These are phyloP conservation scores for Abelmoschus esculentus DNA, from an alignment of 345 rosid species.

Conservation along the genomic window DNA sequence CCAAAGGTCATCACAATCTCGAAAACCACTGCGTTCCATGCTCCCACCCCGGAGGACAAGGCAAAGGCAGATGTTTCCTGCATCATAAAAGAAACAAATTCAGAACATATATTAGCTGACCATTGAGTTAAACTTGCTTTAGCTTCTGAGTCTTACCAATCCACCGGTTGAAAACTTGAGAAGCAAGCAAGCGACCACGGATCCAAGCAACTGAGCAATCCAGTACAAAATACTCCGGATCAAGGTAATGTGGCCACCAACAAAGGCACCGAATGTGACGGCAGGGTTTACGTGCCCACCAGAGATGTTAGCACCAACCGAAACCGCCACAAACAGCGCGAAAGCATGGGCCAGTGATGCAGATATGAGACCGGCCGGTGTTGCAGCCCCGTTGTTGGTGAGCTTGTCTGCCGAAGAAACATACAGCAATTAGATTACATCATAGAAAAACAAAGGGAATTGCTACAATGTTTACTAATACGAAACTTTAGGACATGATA, in stretches of 20 bases:
- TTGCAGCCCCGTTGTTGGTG: slow-evolving; percentile 36
- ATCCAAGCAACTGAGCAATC: slow-evolving; percentile 52
- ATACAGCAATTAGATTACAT: not conserved
- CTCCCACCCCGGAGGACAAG: slow-evolving; percentile 59
- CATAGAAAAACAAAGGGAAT: not conserved
- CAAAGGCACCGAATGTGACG: slow-evolving; percentile 60
- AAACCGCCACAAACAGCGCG: slow-evolving; percentile 48
- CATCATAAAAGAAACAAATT: slow-evolving; percentile 1
- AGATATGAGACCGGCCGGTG: slow-evolving; percentile 57
- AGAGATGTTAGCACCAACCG: slow-evolving; percentile 65
- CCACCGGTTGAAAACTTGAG: slow-evolving; percentile 57
- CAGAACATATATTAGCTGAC: not conserved
- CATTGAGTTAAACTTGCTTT: not conserved
- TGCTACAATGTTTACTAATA: too few relatives aligned
- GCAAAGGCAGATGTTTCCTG: slow-evolving; percentile 60
- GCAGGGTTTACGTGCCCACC: slow-evolving; percentile 79
- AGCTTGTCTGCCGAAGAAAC: slow-evolving; percentile 37
- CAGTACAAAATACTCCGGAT: slow-evolving; percentile 45
- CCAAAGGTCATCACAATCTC: slow-evolving; percentile 98
- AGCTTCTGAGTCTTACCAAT: slow-evolving; percentile 27
- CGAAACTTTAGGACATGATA: not conserved
- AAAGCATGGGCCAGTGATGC: slow-evolving; percentile 60
- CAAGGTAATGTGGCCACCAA: slow-evolving; percentile 57
- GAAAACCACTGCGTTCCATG: slow-evolving; percentile 68
- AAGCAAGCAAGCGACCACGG: slow-evolving; percentile 61